Evolutionary conservation across 495 filamentous ascomycete genomes (phyloP).

Genomic region (Lentithecium fluviatile): DNA sequence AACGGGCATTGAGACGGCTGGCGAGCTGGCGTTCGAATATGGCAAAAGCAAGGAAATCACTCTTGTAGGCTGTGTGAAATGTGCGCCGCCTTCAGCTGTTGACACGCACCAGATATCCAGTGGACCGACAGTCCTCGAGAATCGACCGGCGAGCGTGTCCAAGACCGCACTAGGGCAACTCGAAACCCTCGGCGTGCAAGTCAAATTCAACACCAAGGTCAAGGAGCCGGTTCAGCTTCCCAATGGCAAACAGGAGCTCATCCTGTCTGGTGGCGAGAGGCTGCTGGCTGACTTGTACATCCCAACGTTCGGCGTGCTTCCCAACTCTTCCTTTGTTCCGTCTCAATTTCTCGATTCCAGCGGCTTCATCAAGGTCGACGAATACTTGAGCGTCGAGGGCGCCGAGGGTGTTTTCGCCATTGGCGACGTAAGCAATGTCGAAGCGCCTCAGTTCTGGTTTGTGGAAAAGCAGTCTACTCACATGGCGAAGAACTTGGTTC

Average conservation of each 20-base stretch:
- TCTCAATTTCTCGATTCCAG: slow-evolving; percentile 48
- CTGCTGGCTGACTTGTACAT: slow-evolving; percentile 60
- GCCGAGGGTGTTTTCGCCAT: not conserved
- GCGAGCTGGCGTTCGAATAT: too few relatives aligned
- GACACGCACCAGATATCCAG: too few relatives aligned
- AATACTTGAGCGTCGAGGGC: slow-evolving; percentile 50
- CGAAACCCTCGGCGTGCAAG: not conserved
- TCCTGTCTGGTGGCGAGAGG: slow-evolving; percentile 39
- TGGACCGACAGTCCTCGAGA: too few relatives aligned
- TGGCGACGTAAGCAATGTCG: not conserved
- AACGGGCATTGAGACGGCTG: too few relatives aligned
- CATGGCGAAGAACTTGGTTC: too few relatives aligned
- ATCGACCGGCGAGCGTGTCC: too few relatives aligned
- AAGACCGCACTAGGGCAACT: too few relatives aligned
- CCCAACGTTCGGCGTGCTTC: slow-evolving; percentile 58
- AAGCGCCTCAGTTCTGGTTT: not conserved
- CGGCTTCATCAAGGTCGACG: slow-evolving; percentile 58
- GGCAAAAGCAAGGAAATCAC: too few relatives aligned
- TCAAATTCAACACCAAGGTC: not conserved
- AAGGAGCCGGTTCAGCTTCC: not conserved
- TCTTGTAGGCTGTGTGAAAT: too few relatives aligned
- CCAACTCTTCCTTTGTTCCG: slow-evolving; percentile 62
- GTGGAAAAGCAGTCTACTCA: too few relatives aligned
- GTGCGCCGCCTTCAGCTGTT: too few relatives aligned
- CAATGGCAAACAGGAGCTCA: slow-evolving; percentile 36